Evolutionary conservation across 2,329 filamentous ascomycete species (phyloP).

Genomic region (Immersiporthe knoxdaviesiana): DNA sequence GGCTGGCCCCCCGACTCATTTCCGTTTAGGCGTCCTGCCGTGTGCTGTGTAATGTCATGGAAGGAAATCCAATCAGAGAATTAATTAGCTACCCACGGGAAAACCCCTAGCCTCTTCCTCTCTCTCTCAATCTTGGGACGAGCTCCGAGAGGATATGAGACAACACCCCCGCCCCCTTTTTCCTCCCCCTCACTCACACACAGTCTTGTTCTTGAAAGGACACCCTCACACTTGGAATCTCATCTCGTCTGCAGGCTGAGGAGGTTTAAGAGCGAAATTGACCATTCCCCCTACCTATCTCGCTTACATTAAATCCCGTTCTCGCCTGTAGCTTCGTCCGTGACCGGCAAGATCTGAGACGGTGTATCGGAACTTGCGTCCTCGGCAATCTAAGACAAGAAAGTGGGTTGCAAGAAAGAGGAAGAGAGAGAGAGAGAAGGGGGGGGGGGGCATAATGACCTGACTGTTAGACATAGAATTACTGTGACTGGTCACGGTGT

Average conservation of each 20-base stretch:
- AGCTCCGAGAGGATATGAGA: background rate
- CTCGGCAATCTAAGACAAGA: conserved; percentile 30
- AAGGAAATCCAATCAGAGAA: background rate
- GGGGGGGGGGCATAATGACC: background rate
- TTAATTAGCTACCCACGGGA: background rate
- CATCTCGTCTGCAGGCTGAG: background rate
- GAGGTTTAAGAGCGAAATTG: too few species aligned
- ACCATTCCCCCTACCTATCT: background rate
- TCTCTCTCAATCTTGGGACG: background rate
- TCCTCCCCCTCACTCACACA: background rate
- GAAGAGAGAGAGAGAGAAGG: too few species aligned
- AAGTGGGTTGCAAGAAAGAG: background rate
- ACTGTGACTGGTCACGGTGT: background rate
- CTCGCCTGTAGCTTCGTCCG: conserved; percentile 3
- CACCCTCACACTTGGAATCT: background rate
- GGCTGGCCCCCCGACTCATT: background rate
- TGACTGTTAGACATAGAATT: conserved; percentile 6
- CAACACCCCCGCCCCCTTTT: too few species aligned
- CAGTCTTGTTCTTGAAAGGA: background rate
- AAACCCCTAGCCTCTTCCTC: background rate
- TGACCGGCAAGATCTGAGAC: conserved; percentile 17
- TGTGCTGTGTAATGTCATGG: conserved; percentile 22
- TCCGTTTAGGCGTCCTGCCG: background rate
- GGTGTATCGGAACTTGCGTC: conserved; percentile 14
- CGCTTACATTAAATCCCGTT: conserved; percentile 19